Percentiles rank a stretch among this genome's conserved stretches.
These are phyloP conservation scores for Aspergillus wentii DNA, from an alignment of 495 filamentous ascomycete species.

Conservation along the genomic window DNA sequence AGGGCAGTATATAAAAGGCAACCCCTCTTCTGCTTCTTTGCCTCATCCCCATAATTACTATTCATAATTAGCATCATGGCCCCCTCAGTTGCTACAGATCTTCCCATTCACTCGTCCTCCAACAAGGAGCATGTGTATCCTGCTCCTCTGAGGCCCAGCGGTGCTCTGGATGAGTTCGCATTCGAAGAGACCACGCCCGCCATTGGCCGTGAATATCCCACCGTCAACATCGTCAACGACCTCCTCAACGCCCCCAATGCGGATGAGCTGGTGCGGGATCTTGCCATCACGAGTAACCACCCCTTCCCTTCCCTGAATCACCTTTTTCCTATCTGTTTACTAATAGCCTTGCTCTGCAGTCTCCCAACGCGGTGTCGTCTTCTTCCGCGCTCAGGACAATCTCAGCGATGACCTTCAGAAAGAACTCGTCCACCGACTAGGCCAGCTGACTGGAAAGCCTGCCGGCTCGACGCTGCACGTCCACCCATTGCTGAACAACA, in stretches of 20 bases:
- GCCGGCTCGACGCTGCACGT: conserved; percentile 63
- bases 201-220: conserved; percentile 61
- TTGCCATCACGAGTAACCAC: conserved; percentile 62
- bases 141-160: conserved; percentile 51
- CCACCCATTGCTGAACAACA: conserved; percentile 67
- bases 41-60: too few relatives aligned
- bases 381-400: conserved; percentile 70
- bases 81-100: too few relatives aligned
- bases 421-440: conserved; percentile 60
- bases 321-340: neutral
- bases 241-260: conserved; percentile 57
- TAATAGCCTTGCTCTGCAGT: conserved; percentile 43
- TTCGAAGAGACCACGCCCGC: conserved; percentile 65
- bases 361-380: conserved; percentile 75
- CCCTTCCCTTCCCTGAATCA: too few relatives aligned
- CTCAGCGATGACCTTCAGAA: conserved; percentile 63
- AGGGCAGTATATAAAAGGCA: too few relatives aligned
- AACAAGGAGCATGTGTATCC: too few relatives aligned
- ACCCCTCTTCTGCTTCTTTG: too few relatives aligned
- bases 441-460: conserved; percentile 60
- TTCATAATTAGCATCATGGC: too few relatives aligned
- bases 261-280: conserved; percentile 60
- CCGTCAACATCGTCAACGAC: conserved; percentile 54
- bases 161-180: conserved; percentile 50
- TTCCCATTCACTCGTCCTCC: too few relatives aligned